Conservation (phyloP, 257 asterid species). For the Cynanchum wilfordii region DNA sequence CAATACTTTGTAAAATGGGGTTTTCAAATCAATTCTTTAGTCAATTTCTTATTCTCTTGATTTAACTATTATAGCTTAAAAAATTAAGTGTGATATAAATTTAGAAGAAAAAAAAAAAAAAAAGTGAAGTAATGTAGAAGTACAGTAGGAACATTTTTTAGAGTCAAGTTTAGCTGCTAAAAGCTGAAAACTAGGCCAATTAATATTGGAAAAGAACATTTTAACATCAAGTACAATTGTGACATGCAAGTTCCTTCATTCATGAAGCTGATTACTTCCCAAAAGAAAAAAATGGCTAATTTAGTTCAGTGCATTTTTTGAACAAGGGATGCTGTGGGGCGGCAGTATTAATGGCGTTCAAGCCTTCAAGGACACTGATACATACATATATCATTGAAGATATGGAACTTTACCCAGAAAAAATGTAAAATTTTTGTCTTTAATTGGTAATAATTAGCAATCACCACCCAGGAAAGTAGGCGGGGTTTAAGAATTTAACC, state of each 20-base stretch:
- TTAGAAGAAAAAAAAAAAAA: too few relatives aligned
- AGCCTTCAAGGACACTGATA: too few relatives aligned
- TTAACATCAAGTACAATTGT: neutral
- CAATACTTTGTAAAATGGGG: too few relatives aligned
- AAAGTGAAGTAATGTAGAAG: neutral
- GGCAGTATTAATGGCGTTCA: too few relatives aligned
- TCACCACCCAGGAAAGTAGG: constrained; percentile 15
- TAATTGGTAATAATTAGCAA: constrained; percentile 9
- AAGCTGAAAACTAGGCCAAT: neutral
- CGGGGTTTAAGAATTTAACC: constrained; percentile 26
- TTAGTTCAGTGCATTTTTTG: too few relatives aligned
- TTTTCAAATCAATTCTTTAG: too few relatives aligned
- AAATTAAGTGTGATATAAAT: too few relatives aligned
- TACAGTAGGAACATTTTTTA: neutral
- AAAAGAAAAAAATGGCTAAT: too few relatives aligned
- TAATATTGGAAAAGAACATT: neutral
- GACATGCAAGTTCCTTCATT: neutral
- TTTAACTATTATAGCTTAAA: too few relatives aligned
- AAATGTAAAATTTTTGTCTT: constrained; percentile 1
- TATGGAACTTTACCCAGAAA: neutral
- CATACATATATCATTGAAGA: neutral
- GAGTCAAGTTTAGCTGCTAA: neutral
- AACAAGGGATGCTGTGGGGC: too few relatives aligned
- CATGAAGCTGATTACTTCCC: neutral
- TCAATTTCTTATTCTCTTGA: too few relatives aligned